Evolutionary conservation across 106 monocot genomes (phyloP).

Genomic region (Agapanthus africanus): DNA sequence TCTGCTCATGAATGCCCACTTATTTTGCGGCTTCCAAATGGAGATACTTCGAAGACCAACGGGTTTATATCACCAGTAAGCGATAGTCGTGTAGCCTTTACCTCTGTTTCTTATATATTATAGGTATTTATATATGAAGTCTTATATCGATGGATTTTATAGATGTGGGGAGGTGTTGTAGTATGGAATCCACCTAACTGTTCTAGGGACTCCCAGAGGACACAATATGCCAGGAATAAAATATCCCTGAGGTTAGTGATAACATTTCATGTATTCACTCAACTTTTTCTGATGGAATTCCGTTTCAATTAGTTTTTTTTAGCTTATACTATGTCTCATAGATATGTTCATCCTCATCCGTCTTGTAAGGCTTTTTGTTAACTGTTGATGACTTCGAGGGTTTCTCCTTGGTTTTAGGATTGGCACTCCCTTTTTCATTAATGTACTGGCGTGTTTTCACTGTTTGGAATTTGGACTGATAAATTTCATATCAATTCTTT

Average conservation of each 20-base stretch:
- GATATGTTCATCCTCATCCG: background rate
- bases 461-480: too few species aligned
- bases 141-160: constrained; percentile 14
- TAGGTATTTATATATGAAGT: constrained; percentile 2
- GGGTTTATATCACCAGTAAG: constrained; percentile 96
- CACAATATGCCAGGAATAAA: constrained; percentile 15
- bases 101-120: background rate
- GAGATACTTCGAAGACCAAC: constrained; percentile 66
- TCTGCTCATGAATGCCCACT: constrained; percentile 83
- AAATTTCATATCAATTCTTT: too few species aligned
- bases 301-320: too few species aligned
- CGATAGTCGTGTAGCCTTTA: background rate
- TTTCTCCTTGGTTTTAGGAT: background rate
- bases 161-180: constrained; percentile 97
- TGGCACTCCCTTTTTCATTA: too few species aligned
- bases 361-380: background rate
- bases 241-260: constrained; percentile 43
- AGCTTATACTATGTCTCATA: background rate
- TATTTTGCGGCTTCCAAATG: constrained; percentile 59
- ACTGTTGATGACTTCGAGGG: background rate
- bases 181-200: constrained; percentile 89
- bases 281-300: background rate
- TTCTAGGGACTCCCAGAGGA: constrained; percentile 23
- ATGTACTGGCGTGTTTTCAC: too few species aligned
- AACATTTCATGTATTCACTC: background rate